Percentiles rank a stretch among this genome's conserved stretches.
phyloP scores from a whole-genome alignment of 1,284 basidiomycete species.

The Apiotrichum sp. region DNA sequence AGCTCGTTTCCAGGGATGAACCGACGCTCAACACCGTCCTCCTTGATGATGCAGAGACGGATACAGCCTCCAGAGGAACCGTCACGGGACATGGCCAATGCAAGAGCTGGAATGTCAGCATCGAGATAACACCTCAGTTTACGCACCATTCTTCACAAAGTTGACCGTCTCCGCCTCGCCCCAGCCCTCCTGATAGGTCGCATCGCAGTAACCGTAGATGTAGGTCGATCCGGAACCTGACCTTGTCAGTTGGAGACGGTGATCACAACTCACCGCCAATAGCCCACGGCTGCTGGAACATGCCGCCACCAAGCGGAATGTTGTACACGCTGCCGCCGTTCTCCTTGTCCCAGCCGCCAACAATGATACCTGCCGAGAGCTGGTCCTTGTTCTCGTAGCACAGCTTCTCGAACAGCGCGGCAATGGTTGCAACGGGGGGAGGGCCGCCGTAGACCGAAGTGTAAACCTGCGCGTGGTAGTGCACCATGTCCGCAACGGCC shows the following conservation, averaged over 20 bases:
- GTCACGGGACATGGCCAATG: conserved; percentile 95
- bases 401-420: conserved; percentile 77
- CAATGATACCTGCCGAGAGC: conserved; percentile 90
- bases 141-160: conserved; percentile 93
- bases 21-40: conserved; percentile 80
- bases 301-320: conserved; percentile 85
- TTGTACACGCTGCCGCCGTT: conserved; percentile 93
- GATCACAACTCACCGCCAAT: conserved; percentile 66
- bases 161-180: conserved; percentile 80
- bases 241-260: background rate
- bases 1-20: conserved; percentile 93
- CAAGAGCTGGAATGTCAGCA: conserved; percentile 58
- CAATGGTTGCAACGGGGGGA: conserved; percentile 76
- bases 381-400: conserved; percentile 93
- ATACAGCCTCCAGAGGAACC: conserved; percentile 97
- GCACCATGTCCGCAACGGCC: conserved; percentile 88
- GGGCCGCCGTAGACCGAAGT: conserved; percentile 58
- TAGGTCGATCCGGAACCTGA: conserved; percentile 92
- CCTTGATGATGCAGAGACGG: conserved; percentile 92
- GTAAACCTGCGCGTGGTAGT: conserved; percentile 78
- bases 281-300: conserved; percentile 93
- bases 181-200: conserved; percentile 96
- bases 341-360: conserved; percentile 95
- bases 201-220: conserved; percentile 98
- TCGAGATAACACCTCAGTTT: background rate